phyloP scores from a whole-genome alignment of 768 basidiomycete species.

The Suillus lakei region DNA sequence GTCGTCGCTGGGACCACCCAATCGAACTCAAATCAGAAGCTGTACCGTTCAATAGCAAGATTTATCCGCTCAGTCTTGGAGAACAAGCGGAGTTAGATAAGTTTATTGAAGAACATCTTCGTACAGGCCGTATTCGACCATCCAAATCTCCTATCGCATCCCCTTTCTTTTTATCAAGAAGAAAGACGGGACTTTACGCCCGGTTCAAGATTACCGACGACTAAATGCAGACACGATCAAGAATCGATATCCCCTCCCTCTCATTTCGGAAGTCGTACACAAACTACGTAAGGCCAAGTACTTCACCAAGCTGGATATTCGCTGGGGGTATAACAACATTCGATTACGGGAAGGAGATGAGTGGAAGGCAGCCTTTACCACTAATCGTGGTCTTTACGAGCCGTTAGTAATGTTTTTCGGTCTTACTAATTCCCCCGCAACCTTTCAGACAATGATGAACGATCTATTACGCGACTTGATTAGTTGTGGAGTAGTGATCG shows the following conservation, averaged over 20 bases:
- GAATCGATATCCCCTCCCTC: neutral
- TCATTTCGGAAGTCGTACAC: neutral
- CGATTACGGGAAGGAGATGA: conserved; percentile 1
- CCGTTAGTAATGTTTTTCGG: conserved; percentile 9
- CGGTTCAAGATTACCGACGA: conserved; percentile 1
- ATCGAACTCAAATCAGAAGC: too few relatives aligned
- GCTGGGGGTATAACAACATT: conserved; percentile 4
- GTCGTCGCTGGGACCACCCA: neutral
- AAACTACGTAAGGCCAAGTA: neutral
- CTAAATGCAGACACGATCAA: neutral
- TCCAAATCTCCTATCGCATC: too few relatives aligned
- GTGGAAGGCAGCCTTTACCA: neutral
- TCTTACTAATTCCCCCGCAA: too few relatives aligned
- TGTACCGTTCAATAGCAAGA: too few relatives aligned
- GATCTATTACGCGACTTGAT: conserved; percentile 31
- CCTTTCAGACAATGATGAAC: conserved; percentile 42
- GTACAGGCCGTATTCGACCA: too few relatives aligned
- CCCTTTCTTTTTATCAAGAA: neutral
- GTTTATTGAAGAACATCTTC: too few relatives aligned
- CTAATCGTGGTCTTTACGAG: neutral
- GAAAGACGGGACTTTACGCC: neutral
- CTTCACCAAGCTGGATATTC: conserved; percentile 1
- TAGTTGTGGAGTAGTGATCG: conserved; percentile 15
- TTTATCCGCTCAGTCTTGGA: too few relatives aligned
- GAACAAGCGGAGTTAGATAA: too few relatives aligned